phyloP scores from a whole-genome alignment of 2,329 filamentous ascomycete species.

The Graphium sp. region DNA sequence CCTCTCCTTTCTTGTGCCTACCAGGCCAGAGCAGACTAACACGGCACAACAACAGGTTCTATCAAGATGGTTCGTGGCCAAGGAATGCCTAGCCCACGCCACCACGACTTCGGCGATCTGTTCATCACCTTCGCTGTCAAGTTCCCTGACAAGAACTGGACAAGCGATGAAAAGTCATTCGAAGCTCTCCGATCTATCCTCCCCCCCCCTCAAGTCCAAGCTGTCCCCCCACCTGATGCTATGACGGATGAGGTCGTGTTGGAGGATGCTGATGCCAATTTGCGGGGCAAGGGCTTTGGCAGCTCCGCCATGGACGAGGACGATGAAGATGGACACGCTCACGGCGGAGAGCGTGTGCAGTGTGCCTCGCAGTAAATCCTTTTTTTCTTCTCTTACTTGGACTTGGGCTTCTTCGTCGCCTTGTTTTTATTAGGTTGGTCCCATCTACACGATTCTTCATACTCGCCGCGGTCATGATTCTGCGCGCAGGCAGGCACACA shows the following conservation, averaged over 20 bases:
- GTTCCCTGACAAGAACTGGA: slow-evolving; percentile 72
- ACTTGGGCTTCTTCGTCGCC: neutral
- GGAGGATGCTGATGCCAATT: slow-evolving; percentile 65
- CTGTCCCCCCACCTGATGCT: slow-evolving; percentile 57
- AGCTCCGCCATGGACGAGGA: slow-evolving; percentile 44
- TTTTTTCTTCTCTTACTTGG: slow-evolving; percentile 3
- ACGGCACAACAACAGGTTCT: slow-evolving; percentile 39
- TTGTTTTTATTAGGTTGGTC: too few species aligned
- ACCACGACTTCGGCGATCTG: slow-evolving; percentile 90
- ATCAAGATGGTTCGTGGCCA: slow-evolving; percentile 92
- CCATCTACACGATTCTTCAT: too few species aligned
- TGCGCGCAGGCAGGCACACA: too few species aligned
- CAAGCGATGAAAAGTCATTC: slow-evolving; percentile 50
- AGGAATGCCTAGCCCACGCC: slow-evolving; percentile 91
- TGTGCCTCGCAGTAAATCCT: slow-evolving; percentile 65
- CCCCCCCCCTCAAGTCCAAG: slow-evolving; percentile 48
- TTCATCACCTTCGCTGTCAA: slow-evolving; percentile 97
- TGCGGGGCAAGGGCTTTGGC: slow-evolving; percentile 49
- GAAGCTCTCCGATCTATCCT: slow-evolving; percentile 69
- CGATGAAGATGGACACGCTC: slow-evolving; percentile 60
- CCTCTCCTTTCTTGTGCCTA: neutral
- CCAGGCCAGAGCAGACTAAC: neutral
- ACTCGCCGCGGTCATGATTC: too few species aligned
- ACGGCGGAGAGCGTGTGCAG: slow-evolving; percentile 68
- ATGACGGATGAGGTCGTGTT: slow-evolving; percentile 86